Evolutionary conservation across 768 basidiomycete genomes (phyloP), one percentile per base, ranked within the genome.

Genomic region (Collybia sordida): DNA sequence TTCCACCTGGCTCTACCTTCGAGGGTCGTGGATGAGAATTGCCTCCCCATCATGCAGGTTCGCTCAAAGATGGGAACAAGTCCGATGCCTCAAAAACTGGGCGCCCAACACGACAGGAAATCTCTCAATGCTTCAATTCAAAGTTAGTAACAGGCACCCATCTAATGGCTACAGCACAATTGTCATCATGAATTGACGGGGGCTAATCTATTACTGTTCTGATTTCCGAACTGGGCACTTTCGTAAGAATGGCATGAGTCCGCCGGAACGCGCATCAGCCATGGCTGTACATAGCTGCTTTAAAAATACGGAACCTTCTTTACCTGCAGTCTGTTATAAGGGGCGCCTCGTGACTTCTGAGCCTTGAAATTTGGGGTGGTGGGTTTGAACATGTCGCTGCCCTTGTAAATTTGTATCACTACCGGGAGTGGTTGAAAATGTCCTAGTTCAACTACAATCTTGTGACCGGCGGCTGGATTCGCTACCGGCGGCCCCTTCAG

Each of bases 391-490:
- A 27, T 27, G 25, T 27, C 9, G 5, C 4, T 9, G 9, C 9
- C 25, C 25, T 27, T 9, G 25, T 31, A 31, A 7, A 31, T 11
- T 11, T 31, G 31, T 27, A 27, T 27, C 25, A 9, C 9, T 27
- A 27, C 25, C 25, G 25, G 25, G 25, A 9, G 25, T 27, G 4
- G 25, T 27, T 27, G 25, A 27, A 27, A 27, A 9, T 27, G 9
- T 9, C 9, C 25, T 9, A 14, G 22, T 24, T 27, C 18, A 17
- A 21, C 19, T 27, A 17, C 44, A 21, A 36, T 41, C 53, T 24
- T 43, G 38, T 55, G 48, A 50, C 57, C 54, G 49, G 54, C 54
- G 57, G 54, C 45, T 53, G 51, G n/a, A 24, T 18, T 49, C 35
- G 24, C 47, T 47, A 51, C 57, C 57, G 54, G 57, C 57, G 57